phyloP scores from a whole-genome alignment of 148 eudicot genomes.

The Nyssa sinensis region DNA sequence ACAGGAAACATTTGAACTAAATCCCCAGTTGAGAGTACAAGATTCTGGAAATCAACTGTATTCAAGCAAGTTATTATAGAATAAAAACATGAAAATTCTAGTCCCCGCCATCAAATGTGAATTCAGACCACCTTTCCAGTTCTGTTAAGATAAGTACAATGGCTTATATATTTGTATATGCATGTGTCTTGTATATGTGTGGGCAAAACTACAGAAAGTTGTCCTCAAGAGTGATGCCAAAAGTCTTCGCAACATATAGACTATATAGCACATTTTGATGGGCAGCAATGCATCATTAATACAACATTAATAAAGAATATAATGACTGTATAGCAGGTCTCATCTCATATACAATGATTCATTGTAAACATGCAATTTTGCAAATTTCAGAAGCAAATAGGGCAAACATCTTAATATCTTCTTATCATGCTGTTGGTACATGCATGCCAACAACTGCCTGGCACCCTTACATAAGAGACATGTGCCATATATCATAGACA shows the following conservation, averaged over 20 bases:
- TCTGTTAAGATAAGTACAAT: too few relatives aligned
- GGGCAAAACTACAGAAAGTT: too few relatives aligned
- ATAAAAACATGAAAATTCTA: neutral
- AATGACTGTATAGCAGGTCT: neutral
- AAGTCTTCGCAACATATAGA: too few relatives aligned
- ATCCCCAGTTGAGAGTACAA: too few relatives aligned
- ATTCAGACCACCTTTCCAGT: neutral
- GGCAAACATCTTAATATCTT: neutral
- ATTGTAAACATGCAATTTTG: neutral
- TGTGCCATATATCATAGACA: too few relatives aligned
- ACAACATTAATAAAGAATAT: too few relatives aligned
- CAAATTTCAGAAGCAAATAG: neutral
- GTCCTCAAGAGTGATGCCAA: too few relatives aligned
- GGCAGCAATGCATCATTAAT: too few relatives aligned
- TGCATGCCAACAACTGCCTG: neutral
- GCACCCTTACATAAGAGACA: neutral
- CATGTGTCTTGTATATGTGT: neutral
- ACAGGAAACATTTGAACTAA: too few relatives aligned
- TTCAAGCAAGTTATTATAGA: neutral
- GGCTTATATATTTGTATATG: neutral
- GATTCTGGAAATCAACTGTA: too few relatives aligned
- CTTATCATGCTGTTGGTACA: neutral
- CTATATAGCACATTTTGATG: neutral
- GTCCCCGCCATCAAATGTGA: neutral
- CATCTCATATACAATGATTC: neutral